phyloP scores from a whole-genome alignment of 73 alveolate species.

The Blepharisma japonicum region DNA sequence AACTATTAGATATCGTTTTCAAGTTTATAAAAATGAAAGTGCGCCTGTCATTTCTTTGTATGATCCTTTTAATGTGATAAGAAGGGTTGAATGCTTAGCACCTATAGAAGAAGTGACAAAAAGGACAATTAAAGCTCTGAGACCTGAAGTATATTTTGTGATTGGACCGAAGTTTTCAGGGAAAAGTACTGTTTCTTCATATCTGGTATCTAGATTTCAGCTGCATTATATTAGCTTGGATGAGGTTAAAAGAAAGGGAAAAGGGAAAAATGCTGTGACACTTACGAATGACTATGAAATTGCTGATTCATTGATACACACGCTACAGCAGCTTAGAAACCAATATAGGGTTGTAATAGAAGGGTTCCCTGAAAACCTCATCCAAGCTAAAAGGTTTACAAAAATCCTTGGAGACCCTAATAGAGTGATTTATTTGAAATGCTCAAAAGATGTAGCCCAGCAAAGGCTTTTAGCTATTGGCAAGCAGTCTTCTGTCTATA shows the following conservation, averaged over 20 bases:
- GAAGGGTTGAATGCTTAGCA: slow-evolving; percentile 63
- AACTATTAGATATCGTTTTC: slow-evolving; percentile 85
- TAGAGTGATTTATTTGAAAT: slow-evolving; percentile 44
- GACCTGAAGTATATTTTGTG: slow-evolving; percentile 72
- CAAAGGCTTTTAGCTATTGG: slow-evolving; percentile 51
- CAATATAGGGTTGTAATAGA: slow-evolving; percentile 68
- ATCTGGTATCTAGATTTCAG: slow-evolving; percentile 63
- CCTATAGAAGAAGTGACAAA: slow-evolving; percentile 66
- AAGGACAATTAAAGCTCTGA: slow-evolving; percentile 58
- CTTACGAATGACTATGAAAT: slow-evolving; percentile 50
- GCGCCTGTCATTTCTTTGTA: slow-evolving; percentile 60
- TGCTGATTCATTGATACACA: slow-evolving; percentile 42
- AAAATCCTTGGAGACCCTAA: slow-evolving; percentile 46
- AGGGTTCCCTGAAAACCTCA: slow-evolving; percentile 73
- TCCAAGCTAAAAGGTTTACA: slow-evolving; percentile 66
- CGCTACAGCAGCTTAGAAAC: slow-evolving; percentile 47
- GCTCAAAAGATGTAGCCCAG: slow-evolving; percentile 61
- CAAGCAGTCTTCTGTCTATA: slow-evolving; percentile 41
- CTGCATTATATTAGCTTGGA: slow-evolving; percentile 57
- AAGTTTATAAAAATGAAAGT: slow-evolving; percentile 31
- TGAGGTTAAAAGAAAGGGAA: slow-evolving; percentile 48
- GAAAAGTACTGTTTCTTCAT: slow-evolving; percentile 62
- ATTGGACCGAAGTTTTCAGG: slow-evolving; percentile 85
- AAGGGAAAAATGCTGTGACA: slow-evolving; percentile 19
- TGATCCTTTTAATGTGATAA: slow-evolving; percentile 65